phyloP scores from a whole-genome alignment of 2,329 filamentous ascomycete species.

The Colletotrichum liaoningense region DNA sequence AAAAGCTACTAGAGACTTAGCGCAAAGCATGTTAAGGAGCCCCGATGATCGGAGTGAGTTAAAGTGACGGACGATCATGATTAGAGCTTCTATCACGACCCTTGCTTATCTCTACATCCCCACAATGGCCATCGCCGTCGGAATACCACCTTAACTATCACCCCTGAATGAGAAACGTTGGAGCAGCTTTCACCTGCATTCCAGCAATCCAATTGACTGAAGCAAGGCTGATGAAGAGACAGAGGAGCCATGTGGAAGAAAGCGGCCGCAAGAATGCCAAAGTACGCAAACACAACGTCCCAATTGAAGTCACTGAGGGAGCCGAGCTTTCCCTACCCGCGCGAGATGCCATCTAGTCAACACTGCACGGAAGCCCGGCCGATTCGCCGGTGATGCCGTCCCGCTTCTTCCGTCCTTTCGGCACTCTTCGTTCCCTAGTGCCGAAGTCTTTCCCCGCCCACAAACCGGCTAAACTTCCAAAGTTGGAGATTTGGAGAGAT shows the following conservation, averaged over 20 bases:
- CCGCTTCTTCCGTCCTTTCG: background rate
- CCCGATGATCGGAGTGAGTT: constrained; percentile 11
- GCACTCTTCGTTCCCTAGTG: background rate
- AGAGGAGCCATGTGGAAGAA: background rate
- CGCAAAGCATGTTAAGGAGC: background rate
- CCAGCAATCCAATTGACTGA: background rate
- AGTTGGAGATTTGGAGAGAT: constrained; percentile 14
- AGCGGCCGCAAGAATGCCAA: background rate
- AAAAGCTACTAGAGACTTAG: background rate
- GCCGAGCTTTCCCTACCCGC: background rate
- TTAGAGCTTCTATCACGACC: constrained; percentile 1
- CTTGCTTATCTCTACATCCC: constrained; percentile 30
- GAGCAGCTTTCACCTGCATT: background rate
- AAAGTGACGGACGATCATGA: background rate
- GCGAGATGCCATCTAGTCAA: constrained; percentile 2
- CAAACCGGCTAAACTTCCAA: background rate
- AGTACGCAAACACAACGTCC: background rate
- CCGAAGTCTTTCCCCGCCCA: background rate
- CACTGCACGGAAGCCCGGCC: background rate
- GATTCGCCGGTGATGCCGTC: background rate
- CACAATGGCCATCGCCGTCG: background rate
- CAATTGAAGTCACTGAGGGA: too few species aligned
- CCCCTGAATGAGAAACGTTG: background rate
- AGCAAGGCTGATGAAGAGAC: background rate
- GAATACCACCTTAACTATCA: background rate